Base-by-base conservation (phyloP, 108 stramenopile genomes). In the Seminavis robusta region DNA sequence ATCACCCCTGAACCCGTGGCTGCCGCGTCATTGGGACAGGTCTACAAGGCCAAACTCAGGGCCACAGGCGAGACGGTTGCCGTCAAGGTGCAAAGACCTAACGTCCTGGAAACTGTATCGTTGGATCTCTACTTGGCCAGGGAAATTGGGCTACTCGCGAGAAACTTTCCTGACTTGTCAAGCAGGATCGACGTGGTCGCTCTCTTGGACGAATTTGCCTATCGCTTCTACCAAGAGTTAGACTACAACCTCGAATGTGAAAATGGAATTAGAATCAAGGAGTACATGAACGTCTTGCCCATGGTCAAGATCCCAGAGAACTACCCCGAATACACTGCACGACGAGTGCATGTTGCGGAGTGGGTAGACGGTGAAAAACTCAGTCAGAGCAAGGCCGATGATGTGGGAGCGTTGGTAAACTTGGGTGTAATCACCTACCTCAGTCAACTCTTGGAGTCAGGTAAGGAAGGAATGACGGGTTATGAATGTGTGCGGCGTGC, bases 281-380 rank as follows among this genome's bases (percentile, higher is more conserved):
- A 87, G 57, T 80, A 95, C 39, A 95, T 97, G 96, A 57, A 38
- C 17, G 79, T 92, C n/a, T 57, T 95, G 51, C 88, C 88, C 0
- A 83, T 79, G 62, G 95, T 95, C 1, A 78, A 81, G 28, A 88
- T 93, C 49, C 96, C 96, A 0, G 70, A 73, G 26, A 90, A 90
- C 62, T 97, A 83, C 66, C 92, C 94, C 1, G 63, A 87, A 47
- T 94, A 75, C 49, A 94, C 94, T 1, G 76, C 87, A 1, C 72
- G 97, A 0, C 67, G 95, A 15, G 95, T 98, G 13, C 95, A 95
- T 55, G 90, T 92, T 16, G 93, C 97, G 25, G 92, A 98, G 67
- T 98, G 97, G 97, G 85, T 96, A 57, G 91, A 96, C 7, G 97
- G 97, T 19, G 97, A 96, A 67, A 96, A 98, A 57, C 76, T 98